Base-by-base conservation (phyloP, 2,329 filamentous ascomycete species). In the Trichoderma polysporum region DNA sequence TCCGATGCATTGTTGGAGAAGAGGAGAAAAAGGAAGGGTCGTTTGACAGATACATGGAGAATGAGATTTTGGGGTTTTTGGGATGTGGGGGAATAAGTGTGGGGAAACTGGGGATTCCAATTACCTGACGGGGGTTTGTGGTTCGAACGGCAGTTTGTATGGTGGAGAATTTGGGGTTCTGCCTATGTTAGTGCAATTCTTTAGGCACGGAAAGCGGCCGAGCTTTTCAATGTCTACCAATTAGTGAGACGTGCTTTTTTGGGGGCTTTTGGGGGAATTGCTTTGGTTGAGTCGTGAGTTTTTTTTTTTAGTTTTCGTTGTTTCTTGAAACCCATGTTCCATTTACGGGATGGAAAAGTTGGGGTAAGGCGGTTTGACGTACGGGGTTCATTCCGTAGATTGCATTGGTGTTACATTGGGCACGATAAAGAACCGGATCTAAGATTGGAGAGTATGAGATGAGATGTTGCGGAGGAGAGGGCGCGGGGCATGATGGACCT, bases 371-470 rank as follows among this genome's bases (percentile, higher is more conserved):
- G 56, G 4, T n/a, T 15, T 29, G 39, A 59, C n/a, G n/a, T 49
- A 39, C 41, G 41, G 41, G 22, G 41, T 9, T 22, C 2, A 15
- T 45, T 22, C 41, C 41, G n/a, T 45, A 35, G 19, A 19, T 19
- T 41, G n/a, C 39, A 10, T n/a, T 3, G 12, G n/a, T 57, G 54
- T 29, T 41, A 47, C 56, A 47, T 47, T 17, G 25, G 39, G 27
- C 10, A 59, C 57, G 57, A 59, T 33, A 59, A 59, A 47, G 15
- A 59, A 33, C 29, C 57, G 57, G 39, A 59, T 59, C 57, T 59
- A 4, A 33, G 39, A 59, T 35, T 58, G 4, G n/a, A 15, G 17
- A 8, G 13, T n/a, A 41, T 1, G 35, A 13, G 22, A 25, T 59
- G 39, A 59, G 54, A 29, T 45, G 47, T 49, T 45, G 57, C 57